Percentiles rank a stretch among this genome's conserved stretches.
phyloP scores from a whole-genome alignment of 768 basidiomycete species.

The Chlorophyllum brunneum region DNA sequence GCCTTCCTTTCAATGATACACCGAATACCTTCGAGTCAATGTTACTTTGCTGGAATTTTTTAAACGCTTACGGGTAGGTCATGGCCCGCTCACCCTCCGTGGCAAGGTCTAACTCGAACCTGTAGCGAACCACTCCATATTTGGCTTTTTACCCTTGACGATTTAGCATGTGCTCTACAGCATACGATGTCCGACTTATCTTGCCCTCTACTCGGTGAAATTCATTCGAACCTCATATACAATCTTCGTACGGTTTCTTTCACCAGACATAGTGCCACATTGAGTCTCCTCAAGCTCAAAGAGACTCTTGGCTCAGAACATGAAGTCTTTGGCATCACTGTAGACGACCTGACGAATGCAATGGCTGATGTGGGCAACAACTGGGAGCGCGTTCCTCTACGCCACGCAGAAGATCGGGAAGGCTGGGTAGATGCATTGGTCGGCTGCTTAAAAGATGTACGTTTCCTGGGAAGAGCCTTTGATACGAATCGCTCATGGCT shows the following conservation, averaged over 20 bases:
- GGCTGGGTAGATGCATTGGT: constrained; percentile 93
- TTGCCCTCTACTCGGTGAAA: constrained; percentile 79
- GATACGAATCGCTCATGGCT: constrained; percentile 5
- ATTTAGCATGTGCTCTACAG: constrained; percentile 83
- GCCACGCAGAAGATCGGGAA: constrained; percentile 68
- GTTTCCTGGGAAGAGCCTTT: constrained; percentile 28
- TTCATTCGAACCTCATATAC: constrained; percentile 87
- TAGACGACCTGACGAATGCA: constrained; percentile 60
- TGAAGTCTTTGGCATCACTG: constrained; percentile 50
- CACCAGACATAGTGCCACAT: constrained; percentile 68
- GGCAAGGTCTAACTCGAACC: constrained; percentile 8
- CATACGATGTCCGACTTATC: constrained; percentile 68
- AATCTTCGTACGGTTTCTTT: constrained; percentile 81
- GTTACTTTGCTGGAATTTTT: constrained; percentile 90
- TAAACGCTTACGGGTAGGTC: constrained; percentile 88
- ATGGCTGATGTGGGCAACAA: constrained; percentile 83
- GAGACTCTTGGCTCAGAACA: constrained; percentile 33
- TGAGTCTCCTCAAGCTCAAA: constrained; percentile 54
- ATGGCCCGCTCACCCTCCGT: constrained; percentile 5
- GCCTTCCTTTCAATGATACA: constrained; percentile 66
- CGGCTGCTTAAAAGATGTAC: constrained; percentile 85
- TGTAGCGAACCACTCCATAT: constrained; percentile 80
- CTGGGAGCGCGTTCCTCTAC: constrained; percentile 78
- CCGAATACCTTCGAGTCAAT: constrained; percentile 76
- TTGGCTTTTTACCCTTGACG: constrained; percentile 88